phyloP scores from a whole-genome alignment of 441 rosid genomes.

The Bocquillonia castaneifolia region DNA sequence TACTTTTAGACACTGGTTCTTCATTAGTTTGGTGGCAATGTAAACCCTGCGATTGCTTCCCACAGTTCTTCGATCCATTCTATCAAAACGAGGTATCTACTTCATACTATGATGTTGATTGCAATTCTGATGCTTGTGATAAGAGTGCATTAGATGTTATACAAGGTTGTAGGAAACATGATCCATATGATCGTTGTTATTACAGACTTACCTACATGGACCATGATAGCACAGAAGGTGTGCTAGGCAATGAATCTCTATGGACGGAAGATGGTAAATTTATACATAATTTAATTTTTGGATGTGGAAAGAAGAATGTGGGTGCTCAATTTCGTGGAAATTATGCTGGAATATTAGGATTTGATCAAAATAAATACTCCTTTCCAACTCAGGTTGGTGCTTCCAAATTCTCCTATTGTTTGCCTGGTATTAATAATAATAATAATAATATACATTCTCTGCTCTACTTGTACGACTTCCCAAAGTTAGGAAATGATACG shows the following conservation, averaged over 20 bases:
- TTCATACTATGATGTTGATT: background rate
- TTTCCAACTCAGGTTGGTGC: background rate
- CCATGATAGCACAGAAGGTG: background rate
- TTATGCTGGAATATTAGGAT: background rate
- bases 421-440: background rate
- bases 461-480: background rate
- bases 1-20: background rate
- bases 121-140: background rate
- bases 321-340: background rate
- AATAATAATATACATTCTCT: background rate
- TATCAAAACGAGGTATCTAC: background rate
- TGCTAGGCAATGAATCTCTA: background rate
- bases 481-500: background rate
- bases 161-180: too few relatives aligned
- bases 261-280: background rate
- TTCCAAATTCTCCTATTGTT: background rate
- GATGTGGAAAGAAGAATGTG: background rate
- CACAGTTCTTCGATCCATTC: background rate
- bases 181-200: background rate
- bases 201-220: background rate
- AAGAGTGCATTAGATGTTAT: too few relatives aligned
- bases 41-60: background rate
- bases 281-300: background rate
- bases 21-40: background rate
- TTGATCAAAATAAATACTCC: background rate